These are phyloP conservation scores for Metschnikowia baotianmanensis DNA, from an alignment of 805 yeast genomes.

Conservation along the genomic window DNA sequence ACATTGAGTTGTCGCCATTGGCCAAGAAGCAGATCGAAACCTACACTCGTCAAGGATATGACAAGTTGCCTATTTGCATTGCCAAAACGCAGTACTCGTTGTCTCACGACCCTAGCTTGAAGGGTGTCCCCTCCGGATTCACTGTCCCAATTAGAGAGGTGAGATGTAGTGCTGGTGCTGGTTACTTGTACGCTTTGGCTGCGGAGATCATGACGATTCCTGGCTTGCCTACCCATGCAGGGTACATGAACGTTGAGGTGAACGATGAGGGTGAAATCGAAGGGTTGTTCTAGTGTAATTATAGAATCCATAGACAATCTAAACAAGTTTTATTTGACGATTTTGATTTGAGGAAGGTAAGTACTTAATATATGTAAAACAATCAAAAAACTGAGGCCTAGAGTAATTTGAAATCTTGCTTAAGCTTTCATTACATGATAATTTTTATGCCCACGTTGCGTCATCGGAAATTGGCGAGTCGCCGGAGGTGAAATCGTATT, in stretches of 20 bases:
- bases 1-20: constrained; percentile 74
- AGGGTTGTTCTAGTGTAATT: constrained; percentile 74
- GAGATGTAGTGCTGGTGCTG: constrained; percentile 94
- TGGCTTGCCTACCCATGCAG: constrained; percentile 93
- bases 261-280: constrained; percentile 87
- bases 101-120: constrained; percentile 88
- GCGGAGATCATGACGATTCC: constrained; percentile 98
- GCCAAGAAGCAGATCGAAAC: constrained; percentile 80
- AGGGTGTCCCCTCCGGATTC: constrained; percentile 95
- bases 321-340: too few relatives aligned
- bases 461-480: constrained; percentile 25
- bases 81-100: constrained; percentile 97
- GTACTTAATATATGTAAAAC: too few relatives aligned
- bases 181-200: constrained; percentile 92
- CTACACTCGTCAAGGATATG: constrained; percentile 85
- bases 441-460: constrained; percentile 8
- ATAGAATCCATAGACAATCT: constrained; percentile 5
- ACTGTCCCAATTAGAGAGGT: constrained; percentile 92
- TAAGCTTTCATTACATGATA: background rate
- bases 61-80: constrained; percentile 88
- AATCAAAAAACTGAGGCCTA: too few relatives aligned
- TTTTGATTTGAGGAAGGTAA: too few relatives aligned
- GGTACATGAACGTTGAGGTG: constrained; percentile 96
- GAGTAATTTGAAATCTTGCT: too few relatives aligned
- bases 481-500: constrained; percentile 47